Percentiles rank a stretch among this genome's conserved stretches.
phyloP scores from a whole-genome alignment of 129 eudicot genomes.

The Arctium minus region DNA sequence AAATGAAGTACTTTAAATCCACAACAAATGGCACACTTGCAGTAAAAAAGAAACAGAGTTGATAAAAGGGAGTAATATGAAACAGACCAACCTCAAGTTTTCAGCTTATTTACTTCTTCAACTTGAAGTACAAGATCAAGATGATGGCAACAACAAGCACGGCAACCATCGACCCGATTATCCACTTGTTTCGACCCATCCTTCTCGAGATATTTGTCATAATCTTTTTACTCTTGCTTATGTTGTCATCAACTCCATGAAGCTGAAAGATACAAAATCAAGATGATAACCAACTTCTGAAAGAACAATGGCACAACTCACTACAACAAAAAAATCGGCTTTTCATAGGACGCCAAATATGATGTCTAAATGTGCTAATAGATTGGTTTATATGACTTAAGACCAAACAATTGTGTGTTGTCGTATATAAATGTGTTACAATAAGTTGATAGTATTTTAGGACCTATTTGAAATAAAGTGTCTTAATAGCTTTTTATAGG shows the following conservation, averaged over 20 bases:
- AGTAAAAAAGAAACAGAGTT: background rate
- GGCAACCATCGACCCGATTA: conserved; percentile 48
- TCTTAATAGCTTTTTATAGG: no score
- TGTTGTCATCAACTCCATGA: conserved; percentile 67
- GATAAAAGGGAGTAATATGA: background rate
- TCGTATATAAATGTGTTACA: background rate
- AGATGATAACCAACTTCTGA: background rate
- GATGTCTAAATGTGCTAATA: background rate
- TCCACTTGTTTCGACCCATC: conserved; percentile 65
- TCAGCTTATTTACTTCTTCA: conserved; percentile 32
- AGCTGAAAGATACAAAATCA: conserved; percentile 37
- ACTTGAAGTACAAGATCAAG: conserved; percentile 60
- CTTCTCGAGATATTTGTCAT: conserved; percentile 58
- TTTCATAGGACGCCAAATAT: background rate
- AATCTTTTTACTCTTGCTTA: conserved; percentile 59
- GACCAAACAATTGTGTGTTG: background rate
- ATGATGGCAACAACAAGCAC: conserved; percentile 51
- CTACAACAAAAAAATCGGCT: background rate
- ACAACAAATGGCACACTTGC: conserved; percentile 33
- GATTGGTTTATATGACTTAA: background rate
- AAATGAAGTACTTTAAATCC: conserved; percentile 9
- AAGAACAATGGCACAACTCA: background rate
- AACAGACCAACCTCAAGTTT: background rate
- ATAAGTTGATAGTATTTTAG: background rate
- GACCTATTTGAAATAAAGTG: background rate